Base-by-base conservation (phyloP, 2,329 filamentous ascomycete species). In the Ophiostoma montium region DNA sequence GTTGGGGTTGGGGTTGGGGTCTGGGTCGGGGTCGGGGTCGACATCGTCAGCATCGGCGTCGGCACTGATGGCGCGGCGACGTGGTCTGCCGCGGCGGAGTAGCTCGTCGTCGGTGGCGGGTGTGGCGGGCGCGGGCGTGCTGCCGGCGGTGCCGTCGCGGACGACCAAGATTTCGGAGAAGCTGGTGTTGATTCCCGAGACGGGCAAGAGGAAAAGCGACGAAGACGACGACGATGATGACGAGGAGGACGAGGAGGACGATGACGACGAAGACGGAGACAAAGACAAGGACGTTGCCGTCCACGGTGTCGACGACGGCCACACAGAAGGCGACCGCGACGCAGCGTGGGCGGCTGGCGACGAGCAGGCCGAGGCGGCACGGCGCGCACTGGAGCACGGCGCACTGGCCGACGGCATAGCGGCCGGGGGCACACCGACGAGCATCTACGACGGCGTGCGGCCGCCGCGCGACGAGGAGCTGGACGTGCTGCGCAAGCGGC, bases 261-360 rank as follows among this genome's bases (percentile, higher is more conserved):
- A 95, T 95, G 65, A 82, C 94, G 55, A 94, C 86, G 63, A 87
- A 96, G 69, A 96, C 96, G 66, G 72, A 96, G n/a, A 92, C 96
- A 0, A 71, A 96, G 33, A 74, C 96, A 13, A 90, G 90, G 1
- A 90, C 95, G 61, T 84, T 33, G 50, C 18, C 15, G 35, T 8
- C 6, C 16, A 46, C 23, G 47, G 18, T 5, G 32, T 41, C 10
- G 32, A 38, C 16, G 32, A 38, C 16, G 72, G 75, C 48, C 76
- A 78, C 19, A 74, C 71, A 11, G 76, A 78, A 35, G 80, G 78
- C 8, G 63, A 64, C 18, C 73, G 72, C 4, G 70, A 76, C 12
- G 75, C 42, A 6, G 50, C 49, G 9, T 44, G 47, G 35, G 46
- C 45, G 18, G 74, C 72, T 23, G 67, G 66, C 49, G 78, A 79